A percentile compares a stretch with the other conserved stretches of the same genome.
Conservation (phyloP, 768 basidiomycete genomes). For the Phaeotremella fagi region DNA sequence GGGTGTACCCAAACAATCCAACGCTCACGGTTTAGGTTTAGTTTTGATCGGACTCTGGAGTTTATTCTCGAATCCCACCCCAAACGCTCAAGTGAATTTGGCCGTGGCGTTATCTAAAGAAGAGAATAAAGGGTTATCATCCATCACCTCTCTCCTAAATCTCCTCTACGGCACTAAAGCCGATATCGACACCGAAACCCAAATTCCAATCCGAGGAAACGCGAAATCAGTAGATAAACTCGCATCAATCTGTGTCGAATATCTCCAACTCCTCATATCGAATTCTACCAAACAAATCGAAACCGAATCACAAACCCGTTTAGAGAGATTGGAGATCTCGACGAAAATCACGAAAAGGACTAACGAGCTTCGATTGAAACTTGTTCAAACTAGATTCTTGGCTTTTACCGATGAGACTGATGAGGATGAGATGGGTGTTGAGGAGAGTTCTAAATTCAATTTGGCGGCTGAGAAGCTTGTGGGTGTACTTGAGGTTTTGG, state of each 20-base stretch:
- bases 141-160: constrained; percentile 36
- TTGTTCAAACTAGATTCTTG: constrained; percentile 39
- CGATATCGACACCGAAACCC: not conserved
- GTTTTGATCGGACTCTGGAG: constrained; percentile 47
- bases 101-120: constrained; percentile 40
- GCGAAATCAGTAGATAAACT: constrained; percentile 40
- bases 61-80: constrained; percentile 31
- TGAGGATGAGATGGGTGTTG: constrained; percentile 1
- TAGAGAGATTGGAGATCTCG: constrained; percentile 14
- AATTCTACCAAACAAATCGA: constrained; percentile 9
- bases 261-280: constrained; percentile 31
- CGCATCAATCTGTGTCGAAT: constrained; percentile 43
- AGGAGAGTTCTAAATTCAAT: constrained; percentile 18
- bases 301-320: not conserved
- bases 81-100: constrained; percentile 33
- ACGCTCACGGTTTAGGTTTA: constrained; percentile 41
- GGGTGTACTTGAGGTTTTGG: constrained; percentile 26
- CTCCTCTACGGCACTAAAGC: constrained; percentile 35
- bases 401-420: constrained; percentile 11
- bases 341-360: constrained; percentile 18
- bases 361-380: constrained; percentile 24
- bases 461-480: constrained; percentile 33
- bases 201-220: constrained; percentile 3
- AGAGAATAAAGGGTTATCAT: constrained; percentile 31
- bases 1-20: constrained; percentile 30